Conservation (phyloP, 306 rosid species). For the Begonia fuchsioides region DNA sequence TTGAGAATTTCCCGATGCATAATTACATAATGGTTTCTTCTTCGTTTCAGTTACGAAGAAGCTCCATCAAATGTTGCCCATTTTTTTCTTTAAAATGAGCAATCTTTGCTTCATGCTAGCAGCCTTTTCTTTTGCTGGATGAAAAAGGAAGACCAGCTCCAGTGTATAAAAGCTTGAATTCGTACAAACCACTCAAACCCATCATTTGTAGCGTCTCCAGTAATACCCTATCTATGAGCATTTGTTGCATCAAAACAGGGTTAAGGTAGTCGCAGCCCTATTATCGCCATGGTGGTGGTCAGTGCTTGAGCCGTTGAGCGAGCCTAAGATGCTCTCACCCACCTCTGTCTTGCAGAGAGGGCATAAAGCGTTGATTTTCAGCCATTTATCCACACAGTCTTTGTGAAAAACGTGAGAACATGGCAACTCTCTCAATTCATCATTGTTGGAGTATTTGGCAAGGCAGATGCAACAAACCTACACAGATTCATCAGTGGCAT, state of each 20-base stretch:
- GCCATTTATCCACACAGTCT: slow-evolving; percentile 92
- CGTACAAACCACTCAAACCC: too few species aligned
- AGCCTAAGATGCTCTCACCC: slow-evolving; percentile 30
- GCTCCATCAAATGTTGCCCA: too few species aligned
- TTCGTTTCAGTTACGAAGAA: too few species aligned
- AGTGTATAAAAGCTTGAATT: too few species aligned
- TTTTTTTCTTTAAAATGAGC: too few species aligned
- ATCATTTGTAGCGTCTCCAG: too few species aligned
- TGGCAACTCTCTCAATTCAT: slow-evolving; percentile 79
- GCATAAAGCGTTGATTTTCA: slow-evolving; percentile 76
- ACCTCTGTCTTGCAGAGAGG: slow-evolving; percentile 93
- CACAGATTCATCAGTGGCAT: background rate
- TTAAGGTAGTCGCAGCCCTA: slow-evolving; percentile 4
- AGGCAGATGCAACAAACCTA: slow-evolving; percentile 95
- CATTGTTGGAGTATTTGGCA: slow-evolving; percentile 72
- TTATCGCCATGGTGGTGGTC: slow-evolving; percentile 32
- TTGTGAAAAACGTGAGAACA: slow-evolving; percentile 92
- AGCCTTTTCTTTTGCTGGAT: too few species aligned
- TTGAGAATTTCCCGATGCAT: too few species aligned
- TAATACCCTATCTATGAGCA: too few species aligned
- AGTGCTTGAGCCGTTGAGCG: slow-evolving; percentile 27
- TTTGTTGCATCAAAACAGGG: background rate
- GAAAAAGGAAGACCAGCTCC: too few species aligned
- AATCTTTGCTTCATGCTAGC: too few species aligned
- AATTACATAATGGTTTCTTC: too few species aligned